Conservation (phyloP, 345 rosid genomes). For the Raphanus raphanistrum region DNA sequence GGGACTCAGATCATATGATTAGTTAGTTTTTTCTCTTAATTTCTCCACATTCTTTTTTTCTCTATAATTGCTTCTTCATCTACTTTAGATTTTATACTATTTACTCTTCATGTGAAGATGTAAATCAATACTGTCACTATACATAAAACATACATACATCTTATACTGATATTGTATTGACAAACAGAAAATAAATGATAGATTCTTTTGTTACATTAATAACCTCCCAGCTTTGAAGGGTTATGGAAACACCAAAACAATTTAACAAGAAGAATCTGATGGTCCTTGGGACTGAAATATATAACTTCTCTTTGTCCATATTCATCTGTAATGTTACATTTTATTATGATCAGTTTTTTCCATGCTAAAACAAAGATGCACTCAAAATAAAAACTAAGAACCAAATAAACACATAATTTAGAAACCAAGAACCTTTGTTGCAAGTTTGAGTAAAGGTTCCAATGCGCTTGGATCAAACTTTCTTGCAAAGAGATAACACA, state of each 20-base stretch:
- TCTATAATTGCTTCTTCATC: conserved; percentile 22
- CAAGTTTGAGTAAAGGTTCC: conserved; percentile 47
- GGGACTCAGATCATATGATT: conserved; percentile 41
- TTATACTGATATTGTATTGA: conserved; percentile 31
- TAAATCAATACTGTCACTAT: conserved; percentile 9
- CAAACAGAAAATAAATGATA: conserved; percentile 30
- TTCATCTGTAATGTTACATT: neutral
- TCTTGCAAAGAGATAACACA: conserved; percentile 72
- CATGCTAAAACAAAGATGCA: conserved; percentile 15
- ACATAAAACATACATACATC: conserved; percentile 25
- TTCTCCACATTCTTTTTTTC: conserved; percentile 22
- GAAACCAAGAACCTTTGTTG: conserved; percentile 45
- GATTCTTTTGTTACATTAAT: conserved; percentile 1
- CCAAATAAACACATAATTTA: conserved; percentile 20
- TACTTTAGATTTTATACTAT: conserved; percentile 30
- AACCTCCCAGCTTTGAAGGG: neutral
- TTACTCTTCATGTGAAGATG: conserved; percentile 39
- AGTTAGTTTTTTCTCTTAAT: conserved; percentile 25
- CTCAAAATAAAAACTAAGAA: conserved; percentile 13
- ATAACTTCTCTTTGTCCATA: neutral
- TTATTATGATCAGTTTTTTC: conserved; percentile 15
- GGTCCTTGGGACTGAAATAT: neutral
- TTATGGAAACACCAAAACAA: neutral
- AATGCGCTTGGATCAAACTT: conserved; percentile 76
- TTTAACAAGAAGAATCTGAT: neutral